Evolutionary conservation across 2,329 filamentous ascomycete species (phyloP), one percentile per base, ranked within the genome.

Genomic region (Fusarium proliferatum): DNA sequence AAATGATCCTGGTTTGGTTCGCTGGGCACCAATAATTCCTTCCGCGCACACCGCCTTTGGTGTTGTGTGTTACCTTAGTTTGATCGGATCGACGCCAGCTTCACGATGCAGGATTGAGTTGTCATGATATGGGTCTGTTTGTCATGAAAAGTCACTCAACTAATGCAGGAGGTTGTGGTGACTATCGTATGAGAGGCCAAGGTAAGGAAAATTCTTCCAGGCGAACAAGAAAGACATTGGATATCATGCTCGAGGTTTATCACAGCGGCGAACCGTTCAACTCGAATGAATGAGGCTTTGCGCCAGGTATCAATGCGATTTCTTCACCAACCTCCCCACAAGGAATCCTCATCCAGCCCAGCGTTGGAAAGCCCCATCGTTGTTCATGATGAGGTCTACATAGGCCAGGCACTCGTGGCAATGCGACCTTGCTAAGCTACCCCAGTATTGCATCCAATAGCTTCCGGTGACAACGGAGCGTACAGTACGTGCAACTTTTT

Each of bases 351-450:
- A 42, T 41, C 53, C 56, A 39, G 64, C 33, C 46, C 53, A 55
- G 51, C 46, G 45, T 58, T 67, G 61, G 36, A 55, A 46, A 45
- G 70, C 49, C 64, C 63, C 49, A 53, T 60, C 23, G 21, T 53
- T 49, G 52, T 57, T 48, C 56, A 61, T 51, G 34, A 26, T 39
- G 57, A 71, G 64, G 69, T 56, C 51, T 73, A 71, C 33, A 33
- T 12, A 33, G 66, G 51, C 51, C 70, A 73, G 70, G 70, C 39
- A 71, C 70, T 73, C 66, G 70, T 67, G 66, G 70, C 71, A 69
- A 73, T 73, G 43, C 57, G 41, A 71, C 70, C 49, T 67, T 71
- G 63, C 57, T 46, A 51, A 70, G 63, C 53, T 71, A 73, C 70
- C 70, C 70, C 61, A 67, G 66, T 48, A 72, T 70, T 67, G 33